Percentiles rank a stretch among this genome's conserved stretches.
These are phyloP conservation scores for Suillus alpinus DNA, from an alignment of 768 basidiomycete species.

Conservation along the genomic window DNA sequence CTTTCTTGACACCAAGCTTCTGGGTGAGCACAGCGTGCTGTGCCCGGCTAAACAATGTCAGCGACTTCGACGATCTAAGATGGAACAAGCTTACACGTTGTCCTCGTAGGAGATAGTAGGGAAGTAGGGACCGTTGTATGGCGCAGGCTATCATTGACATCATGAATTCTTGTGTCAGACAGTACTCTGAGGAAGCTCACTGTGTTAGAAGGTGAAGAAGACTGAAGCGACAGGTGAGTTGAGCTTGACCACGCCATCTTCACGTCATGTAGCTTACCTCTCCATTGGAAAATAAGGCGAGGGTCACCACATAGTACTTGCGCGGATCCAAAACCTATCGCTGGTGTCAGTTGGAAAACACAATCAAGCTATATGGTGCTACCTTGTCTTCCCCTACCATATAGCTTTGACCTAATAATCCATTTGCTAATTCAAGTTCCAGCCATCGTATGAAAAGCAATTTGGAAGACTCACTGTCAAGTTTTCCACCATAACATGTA, in stretches of 20 bases:
- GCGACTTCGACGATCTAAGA: background rate
- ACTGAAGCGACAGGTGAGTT: slow-evolving; percentile 31
- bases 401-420: slow-evolving; percentile 43
- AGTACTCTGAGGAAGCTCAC: slow-evolving; percentile 7
- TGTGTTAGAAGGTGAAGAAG: slow-evolving; percentile 62
- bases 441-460: background rate
- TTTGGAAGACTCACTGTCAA: slow-evolving; percentile 41
- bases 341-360: background rate
- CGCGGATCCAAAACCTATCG: slow-evolving; percentile 44
- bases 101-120: slow-evolving; percentile 55
- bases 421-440: slow-evolving; percentile 13
- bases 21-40: slow-evolving; percentile 53
- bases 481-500: slow-evolving; percentile 53
- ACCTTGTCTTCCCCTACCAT: slow-evolving; percentile 55
- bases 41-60: slow-evolving; percentile 39
- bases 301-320: slow-evolving; percentile 55
- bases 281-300: slow-evolving; percentile 58
- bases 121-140: slow-evolving; percentile 61
- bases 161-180: background rate
- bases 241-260: background rate
- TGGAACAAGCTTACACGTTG: slow-evolving; percentile 43
- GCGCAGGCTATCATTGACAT: slow-evolving; percentile 37
- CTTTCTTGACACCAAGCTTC: slow-evolving; percentile 41
- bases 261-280: slow-evolving; percentile 37
- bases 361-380: background rate